Percentiles rank a stretch among this genome's conserved stretches.
phyloP scores from a whole-genome alignment of 192 early-diverging fungal species.

The Radiomyces spectabilis region DNA sequence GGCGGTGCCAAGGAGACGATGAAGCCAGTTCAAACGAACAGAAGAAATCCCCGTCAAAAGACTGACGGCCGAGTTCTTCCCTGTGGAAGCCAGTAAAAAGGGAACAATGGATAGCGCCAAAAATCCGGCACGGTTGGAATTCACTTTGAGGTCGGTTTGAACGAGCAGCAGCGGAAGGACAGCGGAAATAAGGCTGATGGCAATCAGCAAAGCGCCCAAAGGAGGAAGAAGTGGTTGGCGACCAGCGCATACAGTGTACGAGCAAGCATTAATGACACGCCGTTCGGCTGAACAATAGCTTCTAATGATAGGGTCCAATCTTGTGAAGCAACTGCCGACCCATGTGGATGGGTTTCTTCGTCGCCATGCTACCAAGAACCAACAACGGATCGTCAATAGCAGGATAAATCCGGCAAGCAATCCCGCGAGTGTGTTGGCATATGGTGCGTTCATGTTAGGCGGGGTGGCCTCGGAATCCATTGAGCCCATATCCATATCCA shows the following conservation, averaged over 20 bases:
- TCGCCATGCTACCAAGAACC: too few species aligned
- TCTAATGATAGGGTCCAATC: not conserved
- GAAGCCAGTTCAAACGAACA: conserved; percentile 32
- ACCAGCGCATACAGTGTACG: conserved; percentile 25
- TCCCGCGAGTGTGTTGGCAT: conserved; percentile 1
- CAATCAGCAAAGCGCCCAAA: conserved; percentile 30
- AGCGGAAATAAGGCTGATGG: conserved; percentile 22
- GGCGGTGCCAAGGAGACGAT: conserved; percentile 32
- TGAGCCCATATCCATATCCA: conserved; percentile 6
- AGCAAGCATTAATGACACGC: conserved; percentile 33
- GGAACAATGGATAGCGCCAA: conserved; percentile 36
- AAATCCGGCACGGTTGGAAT: conserved; percentile 45
- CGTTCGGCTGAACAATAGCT: conserved; percentile 13
- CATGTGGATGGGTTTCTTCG: too few species aligned
- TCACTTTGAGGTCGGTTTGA: conserved; percentile 29
- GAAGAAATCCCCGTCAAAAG: conserved; percentile 40
- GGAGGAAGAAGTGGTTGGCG: conserved; percentile 22
- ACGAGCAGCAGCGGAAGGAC: conserved; percentile 23
- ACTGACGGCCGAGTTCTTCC: conserved; percentile 38
- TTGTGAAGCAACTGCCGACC: too few species aligned
- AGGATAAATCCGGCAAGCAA: conserved; percentile 6
- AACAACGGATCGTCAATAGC: conserved; percentile 5
- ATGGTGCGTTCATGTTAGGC: conserved; percentile 1
- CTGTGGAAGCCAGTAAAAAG: conserved; percentile 39
- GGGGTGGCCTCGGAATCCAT: conserved; percentile 12